Conservation (phyloP, 164 flowering plant genomes). For the Liriodendron chinense region DNA sequence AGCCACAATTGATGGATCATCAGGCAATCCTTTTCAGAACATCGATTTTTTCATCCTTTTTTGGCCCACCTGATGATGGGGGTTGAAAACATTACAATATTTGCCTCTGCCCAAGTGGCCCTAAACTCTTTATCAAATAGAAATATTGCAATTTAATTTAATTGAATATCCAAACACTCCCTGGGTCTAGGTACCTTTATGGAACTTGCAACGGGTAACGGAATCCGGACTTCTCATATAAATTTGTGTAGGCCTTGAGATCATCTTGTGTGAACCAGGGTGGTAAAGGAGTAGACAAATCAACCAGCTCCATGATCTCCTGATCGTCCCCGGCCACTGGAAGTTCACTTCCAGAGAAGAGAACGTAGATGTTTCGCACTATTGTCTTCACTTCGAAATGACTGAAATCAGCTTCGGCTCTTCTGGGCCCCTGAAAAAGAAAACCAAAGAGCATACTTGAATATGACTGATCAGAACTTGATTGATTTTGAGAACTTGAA, state of each 20-base stretch:
- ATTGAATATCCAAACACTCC: neutral
- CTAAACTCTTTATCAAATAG: no score
- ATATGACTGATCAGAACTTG: no score
- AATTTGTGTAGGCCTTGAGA: constrained; percentile 30
- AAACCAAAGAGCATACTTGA: neutral
- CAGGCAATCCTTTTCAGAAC: no score
- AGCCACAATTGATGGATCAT: no score
- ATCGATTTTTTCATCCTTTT: no score
- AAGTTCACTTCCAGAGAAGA: constrained; percentile 46
- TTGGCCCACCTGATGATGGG: no score
- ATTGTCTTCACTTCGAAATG: constrained; percentile 47
- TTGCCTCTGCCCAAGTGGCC: neutral
- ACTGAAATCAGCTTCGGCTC: constrained; percentile 58
- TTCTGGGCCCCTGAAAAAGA: constrained; percentile 36
- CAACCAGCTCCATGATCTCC: constrained; percentile 58
- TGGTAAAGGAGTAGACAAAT: constrained; percentile 49
- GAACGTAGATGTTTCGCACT: constrained; percentile 45
- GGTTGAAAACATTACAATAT: neutral
- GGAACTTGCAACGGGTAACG: constrained; percentile 49
- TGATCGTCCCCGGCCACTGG: constrained; percentile 44
- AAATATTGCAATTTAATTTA: no score
- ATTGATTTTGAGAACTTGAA: no score
- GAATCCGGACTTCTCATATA: constrained; percentile 54
- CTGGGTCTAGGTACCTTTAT: constrained; percentile 17
- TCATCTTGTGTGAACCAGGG: constrained; percentile 55